Evolutionary conservation across 75 land plant species (phyloP).

Genomic region (Larix kaempferi): DNA sequence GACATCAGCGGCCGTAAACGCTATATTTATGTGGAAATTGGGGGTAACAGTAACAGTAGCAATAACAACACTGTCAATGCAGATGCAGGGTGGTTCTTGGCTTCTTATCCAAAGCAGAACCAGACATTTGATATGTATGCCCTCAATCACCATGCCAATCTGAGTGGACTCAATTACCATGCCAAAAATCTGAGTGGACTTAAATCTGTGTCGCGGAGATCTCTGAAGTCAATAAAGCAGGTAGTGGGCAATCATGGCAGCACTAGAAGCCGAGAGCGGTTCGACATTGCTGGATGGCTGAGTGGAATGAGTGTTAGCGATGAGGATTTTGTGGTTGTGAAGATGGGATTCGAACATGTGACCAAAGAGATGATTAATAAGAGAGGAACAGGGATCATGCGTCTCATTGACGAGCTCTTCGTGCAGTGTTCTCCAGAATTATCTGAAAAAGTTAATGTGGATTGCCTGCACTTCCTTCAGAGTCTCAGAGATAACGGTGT

Average conservation of each 20-base stretch:
- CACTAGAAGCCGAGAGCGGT: not conserved
- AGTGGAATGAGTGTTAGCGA: not conserved
- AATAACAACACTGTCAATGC: not conserved
- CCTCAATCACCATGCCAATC: not conserved
- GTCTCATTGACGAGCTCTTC: too few relatives aligned
- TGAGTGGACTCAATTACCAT: too few relatives aligned
- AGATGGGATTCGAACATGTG: not conserved
- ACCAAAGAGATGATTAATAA: too few relatives aligned
- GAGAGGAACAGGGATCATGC: too few relatives aligned
- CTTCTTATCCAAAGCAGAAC: slow-evolving; percentile 3
- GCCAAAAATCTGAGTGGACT: not conserved
- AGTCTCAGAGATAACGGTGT: too few relatives aligned
- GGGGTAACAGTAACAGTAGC: not conserved
- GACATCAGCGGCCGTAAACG: not conserved
- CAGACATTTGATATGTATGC: not conserved
- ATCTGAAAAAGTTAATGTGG: too few relatives aligned
- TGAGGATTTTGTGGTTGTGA: slow-evolving; percentile 5
- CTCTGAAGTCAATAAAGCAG: not conserved
- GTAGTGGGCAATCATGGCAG: too few relatives aligned
- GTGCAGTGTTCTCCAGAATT: too few relatives aligned
- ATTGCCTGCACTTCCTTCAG: too few relatives aligned
- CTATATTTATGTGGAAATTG: slow-evolving; percentile 1
- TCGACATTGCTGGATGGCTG: not conserved
- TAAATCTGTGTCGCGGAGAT: not conserved
- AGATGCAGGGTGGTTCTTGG: not conserved